Evolutionary conservation across 345 rosid species (phyloP), one percentile per base, ranked within the genome.

Genomic region (Populus simonii): DNA sequence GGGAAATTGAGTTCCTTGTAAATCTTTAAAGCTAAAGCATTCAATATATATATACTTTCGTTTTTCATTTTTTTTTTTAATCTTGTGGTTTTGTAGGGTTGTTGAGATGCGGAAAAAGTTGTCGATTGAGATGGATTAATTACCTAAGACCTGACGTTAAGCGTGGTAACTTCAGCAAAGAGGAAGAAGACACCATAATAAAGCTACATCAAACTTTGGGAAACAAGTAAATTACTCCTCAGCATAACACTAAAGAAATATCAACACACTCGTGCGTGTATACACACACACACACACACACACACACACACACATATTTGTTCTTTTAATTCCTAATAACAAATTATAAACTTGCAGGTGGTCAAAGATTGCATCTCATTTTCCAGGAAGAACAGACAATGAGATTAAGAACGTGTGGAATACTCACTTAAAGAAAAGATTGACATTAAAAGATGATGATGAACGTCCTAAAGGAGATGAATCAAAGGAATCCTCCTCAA

Each of bases 371-470:
- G 98, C 99, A 38, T 85, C 99, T 23, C 76, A 86, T 59, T 79
- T 95, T 36, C 90, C 97, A 0, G 98, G 98, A 77, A 81, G 99
- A 84, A 95, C 99, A 31, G 99, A 95, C 59, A 93, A 95, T 73
- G 99, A 95, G 84, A 92, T 95, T 23, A 95, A 95, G 81, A 95
- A 95, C 73, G 92, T 92, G 20, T 93, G 96, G 97, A 92, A 95
- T 71, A 95, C 96, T 10, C 89, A 90, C 79, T 81, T 95, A 75
- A 95, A 93, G 89, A 92, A 88, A 82, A 88, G 84, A 73, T 23
- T 85, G 29, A 57, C 78, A 59, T 41, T 47, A n/a, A 76, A 67
- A 51, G 77, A 71, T 15, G 71, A 73, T 23, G 63, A 23, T 3
- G 63, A 57, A 57, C 27, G 23, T 10, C 55, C 7, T 18, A 9